A percentile compares a stretch with the other conserved stretches of the same genome.
Evolutionary conservation across 1,139 yeast genomes (phyloP).

Genomic region (Kodamaea anthophila): DNA sequence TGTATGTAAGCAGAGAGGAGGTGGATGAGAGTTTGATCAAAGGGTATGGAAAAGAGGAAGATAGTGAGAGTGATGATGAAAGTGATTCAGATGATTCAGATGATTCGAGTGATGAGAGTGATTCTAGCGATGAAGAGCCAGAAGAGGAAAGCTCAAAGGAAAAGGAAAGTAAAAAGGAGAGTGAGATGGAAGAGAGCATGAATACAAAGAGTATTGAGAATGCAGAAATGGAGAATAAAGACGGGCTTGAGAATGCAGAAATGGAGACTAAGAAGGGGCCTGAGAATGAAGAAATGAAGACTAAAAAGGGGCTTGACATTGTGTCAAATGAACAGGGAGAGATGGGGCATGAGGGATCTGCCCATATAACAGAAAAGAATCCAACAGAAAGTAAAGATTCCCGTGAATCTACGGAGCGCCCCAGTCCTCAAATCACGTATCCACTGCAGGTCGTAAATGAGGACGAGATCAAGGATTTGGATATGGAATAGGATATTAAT

Average conservation of each 20-base stretch:
- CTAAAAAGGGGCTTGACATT: no score
- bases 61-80: conserved; percentile 5
- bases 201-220: no score
- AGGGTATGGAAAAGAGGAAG: conserved; percentile 9
- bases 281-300: conserved; percentile 1
- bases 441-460: no score
- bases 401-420: no score
- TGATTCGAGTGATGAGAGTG: conserved; percentile 2
- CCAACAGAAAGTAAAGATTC: no score
- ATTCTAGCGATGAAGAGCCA: conserved; percentile 13
- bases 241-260: conserved; percentile 2
- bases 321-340: no score
- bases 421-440: no score
- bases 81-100: conserved; percentile 4
- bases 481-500: no score
- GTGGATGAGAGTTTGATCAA: conserved; percentile 11
- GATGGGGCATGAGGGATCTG: no score
- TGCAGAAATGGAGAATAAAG: conserved; percentile 4
- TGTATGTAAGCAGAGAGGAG: conserved; percentile 35
- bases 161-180: neutral
- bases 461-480: no score
- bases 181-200: conserved; percentile 2
- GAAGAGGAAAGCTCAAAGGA: conserved; percentile 18
- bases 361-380: no score
- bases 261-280: neutral